Evolutionary conservation across 1,139 yeast genomes (phyloP), one percentile per base, ranked within the genome.

Genomic region (Protomyces inouyei): DNA sequence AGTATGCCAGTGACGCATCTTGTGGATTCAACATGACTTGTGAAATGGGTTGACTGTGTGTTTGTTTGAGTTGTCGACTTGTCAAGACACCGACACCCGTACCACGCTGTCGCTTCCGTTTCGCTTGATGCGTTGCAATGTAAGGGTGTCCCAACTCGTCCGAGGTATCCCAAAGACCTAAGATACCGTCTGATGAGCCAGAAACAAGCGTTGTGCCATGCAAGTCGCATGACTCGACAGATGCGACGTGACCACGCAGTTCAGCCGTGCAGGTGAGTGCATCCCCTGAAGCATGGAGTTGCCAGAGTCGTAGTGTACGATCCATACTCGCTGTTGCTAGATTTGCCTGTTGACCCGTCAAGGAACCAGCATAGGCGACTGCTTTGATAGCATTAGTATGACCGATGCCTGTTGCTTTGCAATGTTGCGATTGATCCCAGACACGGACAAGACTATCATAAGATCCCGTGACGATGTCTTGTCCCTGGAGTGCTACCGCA

Each of bases 391-490:
- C 96, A 70, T 87, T 85, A 71, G 86, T 87, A 18, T 92, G 87
- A 60, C 83, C 80, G n/a, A 97, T 98, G 14, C 91, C 82, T 77
- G 84, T 77, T 6, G 53, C 63, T 25, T 25, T 40, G 23, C 63
- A 59, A 12, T 52, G 53, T 43, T 59, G 63, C 21, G 63, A 59
- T 18, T 28, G 36, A 73, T 89, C 87, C 85, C 93, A 93, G 12
- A 95, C 84, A 70, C 98, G 83, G 28, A 93, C 96, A 52, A 92
- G 83, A 68, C 98, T 98, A 74, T 93, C 98, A 73, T 92, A 93
- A 0, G 96, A 85, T 28, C 98, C 98, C 10, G 95, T 85, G 63
- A 91, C 80, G 64, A 92, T 59, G 8, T 52, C 57, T 23, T 32
- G 46, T 64, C 25, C 66, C 36, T 67, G 67, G 40, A 85, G 76